Evolutionary conservation across 192 early-diverging fungal species (phyloP).

Genomic region (Phlyctochytrium arcticum): DNA sequence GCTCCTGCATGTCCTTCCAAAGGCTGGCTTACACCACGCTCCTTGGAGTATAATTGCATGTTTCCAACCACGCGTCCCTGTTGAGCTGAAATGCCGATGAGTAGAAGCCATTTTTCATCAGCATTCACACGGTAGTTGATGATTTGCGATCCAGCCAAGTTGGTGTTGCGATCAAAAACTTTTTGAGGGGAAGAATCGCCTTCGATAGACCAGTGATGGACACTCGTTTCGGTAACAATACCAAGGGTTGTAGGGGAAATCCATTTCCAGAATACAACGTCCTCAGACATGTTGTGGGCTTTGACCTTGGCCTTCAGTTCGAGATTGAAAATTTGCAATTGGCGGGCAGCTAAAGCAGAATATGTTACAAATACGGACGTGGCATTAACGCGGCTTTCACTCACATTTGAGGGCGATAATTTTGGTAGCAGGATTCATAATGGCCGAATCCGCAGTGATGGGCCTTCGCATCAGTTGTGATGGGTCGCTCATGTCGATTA

Average conservation of each 20-base stretch:
- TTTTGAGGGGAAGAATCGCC: conserved; percentile 79
- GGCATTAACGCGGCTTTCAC: not conserved
- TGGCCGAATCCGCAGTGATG: conserved; percentile 96
- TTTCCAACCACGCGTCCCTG: conserved; percentile 87
- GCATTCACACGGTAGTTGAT: conserved; percentile 92
- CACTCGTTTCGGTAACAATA: conserved; percentile 79
- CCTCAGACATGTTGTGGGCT: conserved; percentile 86
- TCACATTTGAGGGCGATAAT: conserved; percentile 95
- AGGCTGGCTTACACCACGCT: conserved; percentile 85
- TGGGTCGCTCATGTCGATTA: conserved; percentile 88
- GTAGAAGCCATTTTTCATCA: conserved; percentile 91
- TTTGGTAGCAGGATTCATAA: conserved; percentile 94
- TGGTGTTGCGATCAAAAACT: conserved; percentile 90
- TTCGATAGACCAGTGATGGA: conserved; percentile 98
- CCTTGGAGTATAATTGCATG: conserved; percentile 96
- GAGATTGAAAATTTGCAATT: conserved; percentile 97
- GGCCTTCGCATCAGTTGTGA: conserved; percentile 78
- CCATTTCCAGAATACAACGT: conserved; percentile 96
- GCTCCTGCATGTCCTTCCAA: conserved; percentile 96
- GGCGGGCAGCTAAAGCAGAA: conserved; percentile 62
- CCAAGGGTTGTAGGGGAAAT: conserved; percentile 79
- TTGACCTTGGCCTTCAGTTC: conserved; percentile 95
- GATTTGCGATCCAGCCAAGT: conserved; percentile 82
- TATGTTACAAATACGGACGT: not conserved
- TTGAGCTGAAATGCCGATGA: conserved; percentile 90